Evolutionary conservation across 352 stramenopile genomes (phyloP).

Genomic region (Phytophthora foliorum): DNA sequence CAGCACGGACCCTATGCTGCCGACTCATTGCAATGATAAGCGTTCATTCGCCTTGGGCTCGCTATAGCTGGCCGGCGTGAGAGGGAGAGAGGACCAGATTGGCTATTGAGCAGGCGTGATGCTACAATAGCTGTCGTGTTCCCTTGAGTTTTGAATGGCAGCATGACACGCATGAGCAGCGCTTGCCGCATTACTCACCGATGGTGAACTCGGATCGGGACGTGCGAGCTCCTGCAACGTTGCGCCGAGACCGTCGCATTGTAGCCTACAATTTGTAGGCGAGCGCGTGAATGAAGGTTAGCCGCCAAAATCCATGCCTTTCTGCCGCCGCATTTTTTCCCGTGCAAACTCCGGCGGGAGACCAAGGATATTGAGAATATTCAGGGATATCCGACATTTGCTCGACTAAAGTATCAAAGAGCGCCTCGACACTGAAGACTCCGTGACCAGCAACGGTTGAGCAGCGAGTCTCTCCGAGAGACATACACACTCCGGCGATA

Average conservation of each 20-base stretch:
- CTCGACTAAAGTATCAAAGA: constrained; percentile 6
- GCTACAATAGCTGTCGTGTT: not conserved
- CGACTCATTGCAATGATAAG: not conserved
- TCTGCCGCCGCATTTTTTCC: not conserved
- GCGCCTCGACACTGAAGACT: constrained; percentile 10
- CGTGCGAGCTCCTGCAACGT: constrained; percentile 22
- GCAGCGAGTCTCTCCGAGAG: not conserved
- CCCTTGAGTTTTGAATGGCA: not conserved
- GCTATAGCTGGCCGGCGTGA: not conserved
- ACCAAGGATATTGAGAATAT: constrained; percentile 26
- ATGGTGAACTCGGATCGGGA: not conserved
- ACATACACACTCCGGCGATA: constrained; percentile 2
- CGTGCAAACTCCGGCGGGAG: not conserved
- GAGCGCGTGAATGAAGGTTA: constrained; percentile 21
- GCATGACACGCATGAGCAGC: not conserved
- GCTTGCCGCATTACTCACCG: constrained; percentile 25
- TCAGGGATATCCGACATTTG: constrained; percentile 18
- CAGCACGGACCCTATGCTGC: not conserved
- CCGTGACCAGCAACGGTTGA: constrained; percentile 6
- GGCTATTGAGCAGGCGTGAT: too few species aligned
- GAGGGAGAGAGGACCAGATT: too few species aligned
- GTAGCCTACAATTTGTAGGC: too few species aligned
- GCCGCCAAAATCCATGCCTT: constrained; percentile 21
- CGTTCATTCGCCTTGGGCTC: not conserved
- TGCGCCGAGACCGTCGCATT: constrained; percentile 17